Conservation (phyloP, 2,329 filamentous ascomycete species). For the Lachnum nothofagi region DNA sequence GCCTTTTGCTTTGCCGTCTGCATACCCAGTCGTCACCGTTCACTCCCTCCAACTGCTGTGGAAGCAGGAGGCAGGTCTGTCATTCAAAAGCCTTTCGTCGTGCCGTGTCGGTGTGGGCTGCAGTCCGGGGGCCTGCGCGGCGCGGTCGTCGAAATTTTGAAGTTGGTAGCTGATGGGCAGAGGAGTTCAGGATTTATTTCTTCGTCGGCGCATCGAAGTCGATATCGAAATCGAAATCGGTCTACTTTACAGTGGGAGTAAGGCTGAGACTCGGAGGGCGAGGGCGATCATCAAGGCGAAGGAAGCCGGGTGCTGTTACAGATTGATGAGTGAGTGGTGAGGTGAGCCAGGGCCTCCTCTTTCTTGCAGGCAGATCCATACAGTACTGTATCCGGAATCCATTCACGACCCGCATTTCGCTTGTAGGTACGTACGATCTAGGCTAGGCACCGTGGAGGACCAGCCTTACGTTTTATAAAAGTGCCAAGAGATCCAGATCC, state of each 20-base stretch:
- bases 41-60: slow-evolving; percentile 29
- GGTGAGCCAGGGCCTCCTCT: background rate
- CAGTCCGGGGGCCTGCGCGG: background rate
- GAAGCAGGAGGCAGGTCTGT: slow-evolving; percentile 24
- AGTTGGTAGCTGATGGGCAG: background rate
- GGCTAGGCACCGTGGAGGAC: too few relatives aligned
- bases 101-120: background rate
- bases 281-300: slow-evolving; percentile 7
- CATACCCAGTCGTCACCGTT: slow-evolving; percentile 35
- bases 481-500: too few relatives aligned
- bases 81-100: slow-evolving; percentile 28
- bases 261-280: slow-evolving; percentile 6
- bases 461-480: too few relatives aligned
- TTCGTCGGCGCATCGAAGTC: too few relatives aligned
- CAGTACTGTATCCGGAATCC: background rate
- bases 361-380: background rate
- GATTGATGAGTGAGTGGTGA: slow-evolving; percentile 2
- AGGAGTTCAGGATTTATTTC: too few relatives aligned
- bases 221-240: too few relatives aligned
- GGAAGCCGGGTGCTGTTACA: slow-evolving; percentile 15
- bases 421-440: background rate
- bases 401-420: background rate
- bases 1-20: slow-evolving; percentile 50
- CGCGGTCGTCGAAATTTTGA: too few relatives aligned
- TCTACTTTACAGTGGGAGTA: too few relatives aligned